Evolutionary conservation across 495 filamentous ascomycete species (phyloP).

Genomic region (Xylaria intraflava): DNA sequence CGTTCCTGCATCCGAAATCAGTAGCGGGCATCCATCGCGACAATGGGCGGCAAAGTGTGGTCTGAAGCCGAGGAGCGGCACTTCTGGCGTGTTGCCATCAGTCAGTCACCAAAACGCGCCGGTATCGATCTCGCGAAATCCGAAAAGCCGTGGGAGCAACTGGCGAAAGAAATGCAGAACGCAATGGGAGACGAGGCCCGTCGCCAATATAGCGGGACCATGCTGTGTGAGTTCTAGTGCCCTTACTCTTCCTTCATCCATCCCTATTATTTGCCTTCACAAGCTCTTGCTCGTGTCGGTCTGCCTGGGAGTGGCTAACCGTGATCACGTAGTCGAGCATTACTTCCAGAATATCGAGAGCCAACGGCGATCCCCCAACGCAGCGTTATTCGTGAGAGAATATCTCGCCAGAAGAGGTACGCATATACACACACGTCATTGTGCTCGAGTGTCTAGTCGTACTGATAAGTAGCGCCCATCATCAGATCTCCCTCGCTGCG

Average conservation of each 20-base stretch:
- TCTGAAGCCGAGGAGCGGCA: conserved; percentile 29
- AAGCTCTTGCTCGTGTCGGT: too few species aligned
- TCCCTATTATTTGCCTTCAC: background rate
- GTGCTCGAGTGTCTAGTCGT: background rate
- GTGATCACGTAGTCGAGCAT: conserved; percentile 34
- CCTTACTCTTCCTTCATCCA: background rate
- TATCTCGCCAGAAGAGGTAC: conserved; percentile 23
- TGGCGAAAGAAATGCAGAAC: conserved; percentile 27
- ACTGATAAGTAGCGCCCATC: background rate
- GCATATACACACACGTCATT: background rate
- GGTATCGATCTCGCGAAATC: conserved; percentile 18
- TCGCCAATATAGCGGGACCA: conserved; percentile 29
- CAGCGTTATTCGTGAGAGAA: conserved; percentile 16
- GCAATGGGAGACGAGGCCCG: conserved; percentile 22
- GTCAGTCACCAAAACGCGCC: conserved; percentile 31
- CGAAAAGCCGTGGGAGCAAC: conserved; percentile 27
- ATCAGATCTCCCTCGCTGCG: background rate
- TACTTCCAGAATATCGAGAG: conserved; percentile 36
- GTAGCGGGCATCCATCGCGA: background rate
- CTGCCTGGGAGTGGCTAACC: background rate
- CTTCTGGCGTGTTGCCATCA: conserved; percentile 36
- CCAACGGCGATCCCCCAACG: conserved; percentile 28
- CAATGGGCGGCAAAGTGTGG: conserved; percentile 41
- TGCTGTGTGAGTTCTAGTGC: conserved; percentile 32
- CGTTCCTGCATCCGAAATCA: background rate